Base-by-base conservation (phyloP, 441 rosid genomes). In the Pelargonium australe region DNA sequence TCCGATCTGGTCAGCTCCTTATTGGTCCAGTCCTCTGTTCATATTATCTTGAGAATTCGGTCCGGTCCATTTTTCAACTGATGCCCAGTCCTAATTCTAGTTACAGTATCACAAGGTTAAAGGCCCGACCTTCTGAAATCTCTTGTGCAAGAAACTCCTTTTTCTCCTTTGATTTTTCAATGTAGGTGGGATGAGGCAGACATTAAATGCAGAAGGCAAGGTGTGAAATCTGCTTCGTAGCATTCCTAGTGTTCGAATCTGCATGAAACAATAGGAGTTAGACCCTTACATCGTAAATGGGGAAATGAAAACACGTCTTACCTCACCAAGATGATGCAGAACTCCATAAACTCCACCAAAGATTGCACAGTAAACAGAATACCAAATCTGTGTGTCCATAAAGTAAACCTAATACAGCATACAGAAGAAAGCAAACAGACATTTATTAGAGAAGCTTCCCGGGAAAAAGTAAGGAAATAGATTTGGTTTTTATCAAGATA, bases 321-420 rank as follows among this genome's bases (percentile, higher is more conserved):
- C 99, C 95, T 95, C 98, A 44, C 98, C 99, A 81, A 95, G 99
- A 83, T 92, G 99, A 81, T 90, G 90, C 74, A 95, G 79, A 79
- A 95, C 91, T 75, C 99, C 99, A 76, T 92, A 92, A 76, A 95
- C 73, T 71, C 99, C 99, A 70, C 99, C 97, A 71, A 86, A 87
- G 57, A 95, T 82, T 11, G 95, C 83, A 77, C 97, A 89, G 82
- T 85, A 95, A 71, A 95, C 99, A 77, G 98, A 95, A 86, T 95
- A 95, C 99, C 99, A 95, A 40, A 95, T 95, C 76, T 95, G 99
- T 37, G 97, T 84, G 78, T 95, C 99, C 99, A 95, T 95, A 79
- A 95, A 95, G 79, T 92, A 95, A 72, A 95, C 99, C 98, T 95
- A 76, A 70, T 7, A 60, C 34, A 60, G 31, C 63, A 60, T 60